Percentiles rank a stretch among this genome's conserved stretches.
Evolutionary conservation across 306 rosid genomes (phyloP).

Genomic region (Hippophae rhamnoides): DNA sequence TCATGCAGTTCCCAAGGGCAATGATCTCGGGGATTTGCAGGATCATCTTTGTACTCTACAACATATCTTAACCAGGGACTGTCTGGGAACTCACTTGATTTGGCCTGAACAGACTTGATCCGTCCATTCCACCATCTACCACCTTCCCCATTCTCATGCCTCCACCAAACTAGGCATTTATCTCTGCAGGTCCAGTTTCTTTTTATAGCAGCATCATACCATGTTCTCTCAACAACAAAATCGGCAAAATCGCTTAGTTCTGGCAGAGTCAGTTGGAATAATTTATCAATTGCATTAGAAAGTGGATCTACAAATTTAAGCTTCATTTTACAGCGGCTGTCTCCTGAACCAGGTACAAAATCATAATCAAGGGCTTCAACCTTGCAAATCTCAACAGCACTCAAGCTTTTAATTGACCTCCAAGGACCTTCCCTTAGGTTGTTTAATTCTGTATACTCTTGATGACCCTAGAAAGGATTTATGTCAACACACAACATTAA

Average conservation of each 20-base stretch:
- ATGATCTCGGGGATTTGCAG: constrained; percentile 37
- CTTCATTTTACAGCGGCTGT: constrained; percentile 64
- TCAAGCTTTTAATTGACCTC: constrained; percentile 26
- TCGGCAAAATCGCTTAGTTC: constrained; percentile 63
- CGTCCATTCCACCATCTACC: constrained; percentile 76
- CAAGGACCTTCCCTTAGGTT: constrained; percentile 34
- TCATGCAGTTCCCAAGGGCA: constrained; percentile 86
- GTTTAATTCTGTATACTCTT: constrained; percentile 38
- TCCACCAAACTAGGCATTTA: constrained; percentile 81
- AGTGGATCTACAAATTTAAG: constrained; percentile 52
- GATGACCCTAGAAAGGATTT: constrained; percentile 61
- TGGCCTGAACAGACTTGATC: constrained; percentile 35
- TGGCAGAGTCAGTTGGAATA: constrained; percentile 51
- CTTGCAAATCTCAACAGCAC: constrained; percentile 64
- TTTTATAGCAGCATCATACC: constrained; percentile 55
- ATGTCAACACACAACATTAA: constrained; percentile 10
- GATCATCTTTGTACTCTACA: constrained; percentile 44
- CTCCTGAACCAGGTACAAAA: constrained; percentile 63
- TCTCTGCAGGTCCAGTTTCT: constrained; percentile 68
- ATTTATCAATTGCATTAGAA: constrained; percentile 32
- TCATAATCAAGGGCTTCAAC: constrained; percentile 60
- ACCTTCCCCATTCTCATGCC: constrained; percentile 38
- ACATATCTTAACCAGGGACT: constrained; percentile 78
- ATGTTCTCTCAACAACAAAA: constrained; percentile 71
- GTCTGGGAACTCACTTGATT: constrained; percentile 55